These are phyloP conservation scores for Chrysochromulina tobinii DNA, from an alignment of 78 protist species.

Conservation along the genomic window DNA sequence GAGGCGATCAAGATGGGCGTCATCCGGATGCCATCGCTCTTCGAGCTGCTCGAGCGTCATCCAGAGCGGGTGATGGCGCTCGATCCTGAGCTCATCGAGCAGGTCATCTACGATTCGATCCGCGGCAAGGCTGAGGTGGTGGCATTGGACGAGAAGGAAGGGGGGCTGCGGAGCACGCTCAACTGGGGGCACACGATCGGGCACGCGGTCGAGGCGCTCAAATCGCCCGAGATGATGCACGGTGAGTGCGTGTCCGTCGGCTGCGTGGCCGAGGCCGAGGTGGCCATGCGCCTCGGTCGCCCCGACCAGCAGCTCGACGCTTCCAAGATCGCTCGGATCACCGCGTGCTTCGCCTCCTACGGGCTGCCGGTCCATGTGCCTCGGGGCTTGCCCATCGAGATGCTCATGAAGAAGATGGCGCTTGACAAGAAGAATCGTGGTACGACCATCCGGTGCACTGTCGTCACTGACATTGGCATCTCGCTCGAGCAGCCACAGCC, in stretches of 20 bases:
- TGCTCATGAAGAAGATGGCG: constrained; percentile 62
- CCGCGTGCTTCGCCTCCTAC: background rate
- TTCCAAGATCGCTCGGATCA: background rate
- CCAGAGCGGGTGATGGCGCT: background rate
- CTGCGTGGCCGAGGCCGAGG: constrained; percentile 47
- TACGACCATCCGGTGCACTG: background rate
- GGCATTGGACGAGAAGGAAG: constrained; percentile 68
- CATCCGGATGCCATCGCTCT: background rate
- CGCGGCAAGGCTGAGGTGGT: constrained; percentile 36
- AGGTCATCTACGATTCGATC: background rate
- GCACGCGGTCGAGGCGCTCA: constrained; percentile 77
- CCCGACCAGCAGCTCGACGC: background rate
- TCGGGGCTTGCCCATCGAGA: background rate
- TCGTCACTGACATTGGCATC: background rate
- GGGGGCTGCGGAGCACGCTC: constrained; percentile 66
- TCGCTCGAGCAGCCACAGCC: background rate
- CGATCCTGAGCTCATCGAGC: background rate
- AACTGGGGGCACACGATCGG: constrained; percentile 87
- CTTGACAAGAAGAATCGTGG: constrained; percentile 74
- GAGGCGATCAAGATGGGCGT: constrained; percentile 43
- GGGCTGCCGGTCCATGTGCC: background rate
- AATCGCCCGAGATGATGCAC: constrained; percentile 64
- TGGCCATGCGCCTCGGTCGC: background rate
- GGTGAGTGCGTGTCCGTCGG: constrained; percentile 80
- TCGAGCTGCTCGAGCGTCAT: background rate